Evolutionary conservation across 768 basidiomycete species (phyloP), one percentile per base, ranked within the genome.

Genomic region (Butyriboletus loyo): DNA sequence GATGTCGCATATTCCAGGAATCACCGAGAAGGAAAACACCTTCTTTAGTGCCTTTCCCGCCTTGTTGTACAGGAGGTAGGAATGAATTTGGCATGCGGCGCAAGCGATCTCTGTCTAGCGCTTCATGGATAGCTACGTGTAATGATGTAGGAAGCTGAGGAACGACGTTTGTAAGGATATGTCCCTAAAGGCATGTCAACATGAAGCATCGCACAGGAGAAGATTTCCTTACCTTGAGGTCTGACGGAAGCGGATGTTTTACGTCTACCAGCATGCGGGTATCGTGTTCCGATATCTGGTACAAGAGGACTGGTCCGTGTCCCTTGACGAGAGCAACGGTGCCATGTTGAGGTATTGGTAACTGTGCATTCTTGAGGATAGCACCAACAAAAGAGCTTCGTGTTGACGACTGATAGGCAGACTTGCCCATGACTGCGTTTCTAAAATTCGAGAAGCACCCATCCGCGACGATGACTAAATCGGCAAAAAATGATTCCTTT

Each of bases 1-100:
- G 97, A 69, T 99, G 97, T 0, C 97, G 89, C 95, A 98, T 98
- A 67, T 98, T 99, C 88, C 92, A 96, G 2, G 96, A 85, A 66
- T 98, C 97, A 2, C 97, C 97, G 31, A 97, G 76, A 55, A 98
- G 83, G 52, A 99, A 73, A 10, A 83, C 84, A 24, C 92, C 91
- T 44, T 84, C 78, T 56, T 82, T 87, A 7, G 66, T 72, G 50
- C 60, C 69, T 56, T 55, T 60, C 17, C 72, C 71, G 10, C 76
- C 73, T 65, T 96, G 95, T 53, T 84, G 75, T 3, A 86, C 75
- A 1, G 94, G 73, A 0, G 97, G 91, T 2, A 99, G 79, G 76
- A 90, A 97, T 0, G 91, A 89, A 68, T 98, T 98, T 30, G 97
- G 95, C 95, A 98, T 98, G 19, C 85, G 84, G 14, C 92, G 80